Conservation (phyloP, 192 early-diverging fungal species). For the Coemansia sp. region DNA sequence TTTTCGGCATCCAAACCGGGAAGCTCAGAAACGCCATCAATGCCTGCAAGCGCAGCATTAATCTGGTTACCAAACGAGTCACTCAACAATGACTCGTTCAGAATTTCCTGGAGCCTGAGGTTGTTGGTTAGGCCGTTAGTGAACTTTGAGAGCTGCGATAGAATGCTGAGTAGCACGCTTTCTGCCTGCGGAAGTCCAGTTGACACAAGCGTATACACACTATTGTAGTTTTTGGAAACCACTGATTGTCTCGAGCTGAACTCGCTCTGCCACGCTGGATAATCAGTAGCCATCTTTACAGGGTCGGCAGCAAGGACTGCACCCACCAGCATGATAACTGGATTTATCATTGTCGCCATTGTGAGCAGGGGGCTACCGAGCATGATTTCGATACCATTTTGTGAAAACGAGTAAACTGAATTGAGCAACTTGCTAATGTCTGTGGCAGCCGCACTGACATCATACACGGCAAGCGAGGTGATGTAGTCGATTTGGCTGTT, state of each 20-base stretch:
- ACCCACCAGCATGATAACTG: constrained; percentile 6
- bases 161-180: constrained; percentile 15
- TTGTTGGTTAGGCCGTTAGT: background rate
- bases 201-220: constrained; percentile 32
- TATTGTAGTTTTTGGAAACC: constrained; percentile 13
- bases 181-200: constrained; percentile 30
- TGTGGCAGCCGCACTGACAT: constrained; percentile 11
- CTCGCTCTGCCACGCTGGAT: constrained; percentile 31
- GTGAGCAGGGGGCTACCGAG: constrained; percentile 34
- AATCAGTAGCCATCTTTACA: constrained; percentile 21
- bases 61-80: background rate
- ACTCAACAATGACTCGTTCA: background rate
- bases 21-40: background rate
- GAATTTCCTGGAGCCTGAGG: no score
- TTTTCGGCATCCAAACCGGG: background rate
- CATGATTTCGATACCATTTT: constrained; percentile 23
- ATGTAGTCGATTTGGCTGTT: constrained; percentile 9
- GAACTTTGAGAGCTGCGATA: constrained; percentile 16
- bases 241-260: constrained; percentile 18
- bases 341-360: constrained; percentile 20
- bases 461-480: constrained; percentile 12
- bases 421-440: constrained; percentile 15
- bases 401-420: constrained; percentile 32
- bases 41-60: background rate
- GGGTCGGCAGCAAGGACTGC: constrained; percentile 24